Percentiles rank a stretch among this genome's conserved stretches.
phyloP scores from a whole-genome alignment of 2,329 filamentous ascomycete genomes.

The Amauroascus verrucosus region DNA sequence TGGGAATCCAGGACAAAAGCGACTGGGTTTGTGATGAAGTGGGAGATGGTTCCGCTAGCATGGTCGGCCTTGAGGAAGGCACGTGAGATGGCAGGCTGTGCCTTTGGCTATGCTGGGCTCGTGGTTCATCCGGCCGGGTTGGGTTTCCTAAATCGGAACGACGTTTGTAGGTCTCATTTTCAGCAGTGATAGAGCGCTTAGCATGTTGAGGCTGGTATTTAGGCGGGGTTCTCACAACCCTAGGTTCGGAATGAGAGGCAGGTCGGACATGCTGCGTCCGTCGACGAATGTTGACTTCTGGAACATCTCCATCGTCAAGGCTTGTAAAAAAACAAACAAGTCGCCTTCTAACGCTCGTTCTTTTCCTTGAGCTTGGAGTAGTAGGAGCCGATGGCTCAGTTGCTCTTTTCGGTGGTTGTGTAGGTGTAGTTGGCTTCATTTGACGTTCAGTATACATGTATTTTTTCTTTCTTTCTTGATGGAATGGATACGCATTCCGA shows the following conservation, averaged over 20 bases:
- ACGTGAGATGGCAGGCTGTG: background rate
- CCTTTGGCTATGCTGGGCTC: background rate
- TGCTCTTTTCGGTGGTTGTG: background rate
- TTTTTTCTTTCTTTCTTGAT: background rate
- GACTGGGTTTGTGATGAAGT: slow-evolving; percentile 33
- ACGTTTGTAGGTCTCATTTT: background rate
- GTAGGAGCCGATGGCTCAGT: background rate
- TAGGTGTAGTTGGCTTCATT: background rate
- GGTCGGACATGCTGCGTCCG: slow-evolving; percentile 12
- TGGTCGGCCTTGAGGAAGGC: slow-evolving; percentile 13
- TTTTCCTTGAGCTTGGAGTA: slow-evolving; percentile 14
- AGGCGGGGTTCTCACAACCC: slow-evolving; percentile 4
- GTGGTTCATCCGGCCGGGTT: background rate
- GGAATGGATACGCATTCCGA: background rate
- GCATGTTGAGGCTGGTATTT: background rate
- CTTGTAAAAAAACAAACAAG: slow-evolving; percentile 30
- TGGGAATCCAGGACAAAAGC: slow-evolving; percentile 59
- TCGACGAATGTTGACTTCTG: slow-evolving; percentile 20
- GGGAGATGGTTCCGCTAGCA: slow-evolving; percentile 15
- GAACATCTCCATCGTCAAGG: slow-evolving; percentile 23
- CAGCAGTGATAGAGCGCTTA: slow-evolving; percentile 3
- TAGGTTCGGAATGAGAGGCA: slow-evolving; percentile 2
- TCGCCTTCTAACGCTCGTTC: slow-evolving; percentile 18
- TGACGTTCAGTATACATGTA: background rate
- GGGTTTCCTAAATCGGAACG: background rate